phyloP scores from a whole-genome alignment of 768 basidiomycete genomes.

The Agaricus blazei region DNA sequence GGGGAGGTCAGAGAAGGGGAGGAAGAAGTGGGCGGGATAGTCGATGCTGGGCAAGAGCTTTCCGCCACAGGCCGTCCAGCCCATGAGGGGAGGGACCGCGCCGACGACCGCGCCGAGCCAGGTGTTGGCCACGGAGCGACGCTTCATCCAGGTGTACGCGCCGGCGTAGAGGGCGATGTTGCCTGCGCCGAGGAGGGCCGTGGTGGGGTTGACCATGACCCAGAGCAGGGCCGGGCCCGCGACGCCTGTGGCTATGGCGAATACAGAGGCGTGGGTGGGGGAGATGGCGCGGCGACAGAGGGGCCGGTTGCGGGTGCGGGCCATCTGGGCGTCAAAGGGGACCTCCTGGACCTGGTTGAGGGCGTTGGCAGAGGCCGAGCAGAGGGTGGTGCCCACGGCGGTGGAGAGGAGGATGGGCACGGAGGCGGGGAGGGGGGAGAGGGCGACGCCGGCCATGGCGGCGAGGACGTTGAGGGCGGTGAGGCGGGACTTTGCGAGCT shows the following conservation, averaged over 20 bases:
- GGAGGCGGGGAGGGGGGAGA: constrained; percentile 83
- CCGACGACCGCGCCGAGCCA: constrained; percentile 96
- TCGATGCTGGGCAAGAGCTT: constrained; percentile 59
- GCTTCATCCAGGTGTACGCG: constrained; percentile 89
- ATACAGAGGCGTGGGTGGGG: constrained; percentile 78
- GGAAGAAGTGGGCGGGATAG: constrained; percentile 55
- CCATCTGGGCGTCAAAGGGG: constrained; percentile 96
- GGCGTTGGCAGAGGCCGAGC: constrained; percentile 90
- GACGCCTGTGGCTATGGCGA: constrained; percentile 72
- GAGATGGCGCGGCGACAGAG: constrained; percentile 82
- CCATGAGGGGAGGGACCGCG: constrained; percentile 91
- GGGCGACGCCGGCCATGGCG: constrained; percentile 87
- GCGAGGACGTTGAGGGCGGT: constrained; percentile 83
- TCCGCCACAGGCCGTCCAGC: constrained; percentile 95
- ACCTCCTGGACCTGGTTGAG: constrained; percentile 94
- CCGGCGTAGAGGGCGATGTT: constrained; percentile 92
- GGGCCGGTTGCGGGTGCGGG: constrained; percentile 81
- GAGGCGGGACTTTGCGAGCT: constrained; percentile 82
- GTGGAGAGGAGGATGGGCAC: constrained; percentile 83
- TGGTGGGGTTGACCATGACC: constrained; percentile 80
- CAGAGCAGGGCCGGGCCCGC: constrained; percentile 76
- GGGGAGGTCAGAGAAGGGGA: constrained; percentile 39
- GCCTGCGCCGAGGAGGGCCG: constrained; percentile 74
- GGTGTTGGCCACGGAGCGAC: constrained; percentile 77
- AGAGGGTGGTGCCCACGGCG: constrained; percentile 84